phyloP scores from a whole-genome alignment of 768 basidiomycete species.

The Serendipita vermifera region DNA sequence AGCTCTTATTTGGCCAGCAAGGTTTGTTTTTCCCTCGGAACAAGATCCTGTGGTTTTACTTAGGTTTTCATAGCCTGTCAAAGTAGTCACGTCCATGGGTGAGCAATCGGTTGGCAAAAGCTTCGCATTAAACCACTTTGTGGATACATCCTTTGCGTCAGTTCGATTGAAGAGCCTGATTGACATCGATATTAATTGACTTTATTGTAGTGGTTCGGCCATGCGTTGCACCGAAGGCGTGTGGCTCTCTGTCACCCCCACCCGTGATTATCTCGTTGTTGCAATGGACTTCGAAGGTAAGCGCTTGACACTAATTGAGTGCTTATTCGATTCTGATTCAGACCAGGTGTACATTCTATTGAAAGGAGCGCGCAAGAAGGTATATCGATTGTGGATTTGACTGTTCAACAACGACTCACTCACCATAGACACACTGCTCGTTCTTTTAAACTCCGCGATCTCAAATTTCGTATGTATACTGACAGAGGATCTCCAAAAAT shows the following conservation, averaged over 20 bases:
- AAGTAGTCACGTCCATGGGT: slow-evolving; percentile 56
- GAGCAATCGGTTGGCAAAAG: slow-evolving; percentile 56
- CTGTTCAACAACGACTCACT: not conserved
- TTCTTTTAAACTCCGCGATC: slow-evolving; percentile 51
- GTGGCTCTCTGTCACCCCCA: slow-evolving; percentile 56
- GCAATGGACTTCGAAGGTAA: slow-evolving; percentile 53
- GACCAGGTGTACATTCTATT: slow-evolving; percentile 43
- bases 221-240: slow-evolving; percentile 21
- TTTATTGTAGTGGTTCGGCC: slow-evolving; percentile 12
- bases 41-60: slow-evolving; percentile 42
- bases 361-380: slow-evolving; percentile 48
- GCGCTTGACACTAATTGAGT: not conserved
- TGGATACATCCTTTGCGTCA: slow-evolving; percentile 50
- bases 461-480: slow-evolving; percentile 41
- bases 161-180: slow-evolving; percentile 20
- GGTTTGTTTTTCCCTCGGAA: slow-evolving; percentile 45
- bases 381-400: not conserved
- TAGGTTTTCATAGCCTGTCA: slow-evolving; percentile 36
- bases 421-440: slow-evolving; percentile 39
- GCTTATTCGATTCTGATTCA: no score
- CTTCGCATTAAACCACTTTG: slow-evolving; percentile 45
- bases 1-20: slow-evolving; percentile 48
- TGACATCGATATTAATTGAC: not conserved
- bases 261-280: slow-evolving; percentile 39
- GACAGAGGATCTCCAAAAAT: not conserved